phyloP scores from a whole-genome alignment of 208 protist species.

The Angomonas ambiguus region DNA sequence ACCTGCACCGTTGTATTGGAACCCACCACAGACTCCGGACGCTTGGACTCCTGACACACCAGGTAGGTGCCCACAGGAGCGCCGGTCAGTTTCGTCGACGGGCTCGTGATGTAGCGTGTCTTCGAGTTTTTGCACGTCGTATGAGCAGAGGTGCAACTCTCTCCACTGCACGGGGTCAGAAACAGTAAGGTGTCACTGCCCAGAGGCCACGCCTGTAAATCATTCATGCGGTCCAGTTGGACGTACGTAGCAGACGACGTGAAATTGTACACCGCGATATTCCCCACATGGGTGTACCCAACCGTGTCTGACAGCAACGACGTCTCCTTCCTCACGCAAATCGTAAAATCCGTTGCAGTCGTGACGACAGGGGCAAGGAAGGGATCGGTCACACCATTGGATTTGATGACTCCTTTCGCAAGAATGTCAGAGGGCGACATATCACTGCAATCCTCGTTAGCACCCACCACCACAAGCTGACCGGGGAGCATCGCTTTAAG shows the following conservation, averaged over 20 bases:
- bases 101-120: constrained; percentile 25
- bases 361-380: constrained; percentile 21
- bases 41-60: constrained; percentile 34
- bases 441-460: constrained; percentile 18
- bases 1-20: constrained; percentile 22
- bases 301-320: constrained; percentile 20
- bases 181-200: constrained; percentile 23
- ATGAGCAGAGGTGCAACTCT: constrained; percentile 17
- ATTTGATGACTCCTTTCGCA: constrained; percentile 26
- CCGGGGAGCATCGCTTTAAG: constrained; percentile 17
- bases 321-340: constrained; percentile 20
- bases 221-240: constrained; percentile 37
- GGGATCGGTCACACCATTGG: constrained; percentile 8
- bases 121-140: constrained; percentile 20
- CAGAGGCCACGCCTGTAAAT: constrained; percentile 28
- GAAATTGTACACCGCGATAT: constrained; percentile 23
- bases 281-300: constrained; percentile 39
- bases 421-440: constrained; percentile 5
- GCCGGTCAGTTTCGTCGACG: constrained; percentile 10
- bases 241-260: constrained; percentile 35
- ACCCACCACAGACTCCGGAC: constrained; percentile 10
- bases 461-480: constrained; percentile 24
- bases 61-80: constrained; percentile 27
- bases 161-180: constrained; percentile 30
- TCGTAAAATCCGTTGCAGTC: not conserved